Evolutionary conservation across 345 rosid genomes (phyloP).

Genomic region (Toxicodendron radicans): DNA sequence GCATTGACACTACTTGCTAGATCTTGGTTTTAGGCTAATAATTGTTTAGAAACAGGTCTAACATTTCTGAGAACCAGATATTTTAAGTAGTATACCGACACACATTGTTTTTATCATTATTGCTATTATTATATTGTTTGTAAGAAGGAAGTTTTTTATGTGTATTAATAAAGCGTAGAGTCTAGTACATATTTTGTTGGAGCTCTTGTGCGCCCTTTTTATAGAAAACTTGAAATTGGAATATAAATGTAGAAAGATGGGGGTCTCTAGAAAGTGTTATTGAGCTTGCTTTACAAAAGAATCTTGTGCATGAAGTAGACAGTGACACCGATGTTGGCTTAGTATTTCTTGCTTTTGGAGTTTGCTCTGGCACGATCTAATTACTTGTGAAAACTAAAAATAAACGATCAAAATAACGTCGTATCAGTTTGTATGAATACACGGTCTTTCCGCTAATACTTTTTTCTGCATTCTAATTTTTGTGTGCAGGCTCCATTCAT

Average conservation of each 20-base stretch:
- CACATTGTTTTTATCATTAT: too few species aligned
- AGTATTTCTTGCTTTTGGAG: background rate
- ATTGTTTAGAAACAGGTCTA: background rate
- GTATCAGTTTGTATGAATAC: too few species aligned
- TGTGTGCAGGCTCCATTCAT: constrained; percentile 70
- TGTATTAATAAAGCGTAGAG: background rate
- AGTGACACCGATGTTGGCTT: background rate
- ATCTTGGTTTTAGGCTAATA: background rate
- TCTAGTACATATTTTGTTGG: background rate
- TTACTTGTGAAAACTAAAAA: too few species aligned
- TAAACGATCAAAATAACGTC: too few species aligned
- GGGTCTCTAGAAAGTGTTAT: too few species aligned
- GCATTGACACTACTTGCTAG: background rate
- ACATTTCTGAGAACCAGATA: background rate
- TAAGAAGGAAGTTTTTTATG: too few species aligned
- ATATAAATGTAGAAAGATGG: too few species aligned
- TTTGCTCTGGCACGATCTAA: too few species aligned
- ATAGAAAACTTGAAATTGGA: too few species aligned
- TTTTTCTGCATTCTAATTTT: background rate
- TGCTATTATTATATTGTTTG: too few species aligned
- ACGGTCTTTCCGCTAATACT: background rate
- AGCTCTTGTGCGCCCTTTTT: background rate
- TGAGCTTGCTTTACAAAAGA: background rate
- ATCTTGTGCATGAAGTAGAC: background rate
- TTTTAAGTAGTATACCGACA: too few species aligned